Evolutionary conservation across 1,284 basidiomycete species (phyloP).

Genomic region (Boletus smithii): DNA sequence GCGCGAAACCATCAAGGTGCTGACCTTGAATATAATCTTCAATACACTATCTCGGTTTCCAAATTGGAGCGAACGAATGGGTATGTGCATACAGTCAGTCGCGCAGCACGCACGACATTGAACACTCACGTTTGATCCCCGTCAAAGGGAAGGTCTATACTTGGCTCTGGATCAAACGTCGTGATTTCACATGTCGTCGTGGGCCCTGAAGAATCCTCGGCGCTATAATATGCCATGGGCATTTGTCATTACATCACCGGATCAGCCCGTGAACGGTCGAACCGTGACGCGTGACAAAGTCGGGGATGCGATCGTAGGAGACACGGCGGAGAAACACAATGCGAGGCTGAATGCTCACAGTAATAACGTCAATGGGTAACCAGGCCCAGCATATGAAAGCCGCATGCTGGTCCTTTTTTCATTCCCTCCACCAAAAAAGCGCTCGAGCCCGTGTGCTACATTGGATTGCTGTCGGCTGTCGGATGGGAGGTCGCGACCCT

Average conservation of each 20-base stretch:
- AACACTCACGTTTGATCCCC: slow-evolving; percentile 57
- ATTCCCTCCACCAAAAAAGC: slow-evolving; percentile 45
- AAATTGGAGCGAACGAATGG: neutral
- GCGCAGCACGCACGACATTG: slow-evolving; percentile 2
- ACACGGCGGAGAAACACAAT: neutral
- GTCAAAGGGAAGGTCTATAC: slow-evolving; percentile 79
- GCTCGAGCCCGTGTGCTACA: slow-evolving; percentile 40
- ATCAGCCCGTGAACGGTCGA: slow-evolving; percentile 1
- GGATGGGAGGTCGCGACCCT: slow-evolving; percentile 14
- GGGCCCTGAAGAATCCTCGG: slow-evolving; percentile 80
- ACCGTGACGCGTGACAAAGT: neutral
- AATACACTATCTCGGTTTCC: slow-evolving; percentile 49
- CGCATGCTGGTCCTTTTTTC: slow-evolving; percentile 80
- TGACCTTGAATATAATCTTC: slow-evolving; percentile 84
- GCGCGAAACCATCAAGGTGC: slow-evolving; percentile 10
- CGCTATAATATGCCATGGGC: slow-evolving; percentile 49
- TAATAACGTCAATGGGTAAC: slow-evolving; percentile 75
- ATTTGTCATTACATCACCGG: slow-evolving; percentile 7
- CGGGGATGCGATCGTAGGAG: neutral
- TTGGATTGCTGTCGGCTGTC: slow-evolving; percentile 12
- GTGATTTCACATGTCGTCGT: slow-evolving; percentile 87
- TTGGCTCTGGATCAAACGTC: slow-evolving; percentile 81
- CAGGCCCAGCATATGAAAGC: slow-evolving; percentile 77
- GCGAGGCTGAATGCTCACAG: slow-evolving; percentile 56
- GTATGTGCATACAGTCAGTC: slow-evolving; percentile 8